These are phyloP conservation scores for Mariannaea sp. DNA, from an alignment of 2,329 filamentous ascomycete genomes.

Conservation along the genomic window DNA sequence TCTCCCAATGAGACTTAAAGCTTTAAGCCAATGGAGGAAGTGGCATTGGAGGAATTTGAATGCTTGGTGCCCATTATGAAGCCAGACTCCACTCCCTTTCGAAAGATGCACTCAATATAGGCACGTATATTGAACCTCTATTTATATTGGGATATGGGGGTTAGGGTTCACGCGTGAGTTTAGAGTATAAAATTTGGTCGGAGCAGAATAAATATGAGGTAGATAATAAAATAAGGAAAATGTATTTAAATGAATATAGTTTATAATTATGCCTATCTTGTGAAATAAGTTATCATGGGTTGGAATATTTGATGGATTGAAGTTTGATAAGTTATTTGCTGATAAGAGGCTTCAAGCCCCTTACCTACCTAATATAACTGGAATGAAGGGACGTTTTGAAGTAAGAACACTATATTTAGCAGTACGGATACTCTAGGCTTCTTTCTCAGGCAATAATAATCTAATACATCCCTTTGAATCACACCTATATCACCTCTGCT, in stretches of 20 bases:
- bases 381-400: too few species aligned
- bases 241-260: background rate
- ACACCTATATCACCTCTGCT: too few species aligned
- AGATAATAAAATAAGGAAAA: background rate
- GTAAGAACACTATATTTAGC: too few species aligned
- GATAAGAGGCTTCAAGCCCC: too few species aligned
- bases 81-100: slow-evolving; percentile 28
- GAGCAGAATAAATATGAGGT: background rate
- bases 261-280: background rate
- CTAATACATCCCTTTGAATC: too few species aligned
- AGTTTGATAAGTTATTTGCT: slow-evolving; percentile 3
- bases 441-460: too few species aligned
- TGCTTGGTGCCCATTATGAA: slow-evolving; percentile 31
- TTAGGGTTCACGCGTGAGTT: too few species aligned
- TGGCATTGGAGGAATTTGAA: slow-evolving; percentile 23
- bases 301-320: slow-evolving; percentile 9
- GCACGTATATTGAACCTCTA: slow-evolving; percentile 35
- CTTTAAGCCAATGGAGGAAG: slow-evolving; percentile 31
- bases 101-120: slow-evolving; percentile 45
- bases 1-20: slow-evolving; percentile 15
- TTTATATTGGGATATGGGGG: too few species aligned
- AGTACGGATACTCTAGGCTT: too few species aligned
- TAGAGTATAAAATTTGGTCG: too few species aligned
- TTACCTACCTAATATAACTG: too few species aligned
- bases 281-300: slow-evolving; percentile 5